These are phyloP conservation scores for Barbarea vulgaris DNA, from an alignment of 345 rosid genomes.

Conservation along the genomic window DNA sequence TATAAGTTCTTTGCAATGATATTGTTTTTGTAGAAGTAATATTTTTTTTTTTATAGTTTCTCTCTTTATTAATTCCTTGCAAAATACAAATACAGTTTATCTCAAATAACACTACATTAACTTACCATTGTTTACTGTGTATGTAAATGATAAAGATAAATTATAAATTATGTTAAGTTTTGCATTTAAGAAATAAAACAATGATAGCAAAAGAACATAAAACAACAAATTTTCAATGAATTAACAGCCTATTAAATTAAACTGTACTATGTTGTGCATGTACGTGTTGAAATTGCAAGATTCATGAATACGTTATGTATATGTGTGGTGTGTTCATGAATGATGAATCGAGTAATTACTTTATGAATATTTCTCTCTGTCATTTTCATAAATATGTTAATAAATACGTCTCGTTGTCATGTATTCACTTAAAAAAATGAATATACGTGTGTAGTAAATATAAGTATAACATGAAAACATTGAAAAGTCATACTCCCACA, in stretches of 20 bases:
- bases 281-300: slow-evolving; percentile 26
- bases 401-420: slow-evolving; percentile 28
- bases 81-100: neutral
- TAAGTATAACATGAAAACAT: slow-evolving; percentile 11
- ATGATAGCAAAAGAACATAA: neutral
- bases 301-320: slow-evolving; percentile 18
- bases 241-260: neutral
- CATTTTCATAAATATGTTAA: slow-evolving; percentile 10
- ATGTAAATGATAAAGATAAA: neutral
- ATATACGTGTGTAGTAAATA: slow-evolving; percentile 33
- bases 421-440: neutral
- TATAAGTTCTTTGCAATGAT: neutral
- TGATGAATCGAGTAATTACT: slow-evolving; percentile 16
- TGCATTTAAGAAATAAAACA: no score
- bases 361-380: slow-evolving; percentile 6
- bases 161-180: neutral
- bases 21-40: neutral
- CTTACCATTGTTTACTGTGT: neutral
- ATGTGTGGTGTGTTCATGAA: slow-evolving; percentile 18
- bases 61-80: neutral
- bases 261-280: slow-evolving; percentile 1
- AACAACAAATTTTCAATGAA: neutral
- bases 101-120: neutral
- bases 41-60: neutral
- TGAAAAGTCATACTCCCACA: slow-evolving; percentile 19